Evolutionary conservation across 805 yeast species (phyloP), one percentile per base, ranked within the genome.

Genomic region (Suhomyces vadensis): DNA sequence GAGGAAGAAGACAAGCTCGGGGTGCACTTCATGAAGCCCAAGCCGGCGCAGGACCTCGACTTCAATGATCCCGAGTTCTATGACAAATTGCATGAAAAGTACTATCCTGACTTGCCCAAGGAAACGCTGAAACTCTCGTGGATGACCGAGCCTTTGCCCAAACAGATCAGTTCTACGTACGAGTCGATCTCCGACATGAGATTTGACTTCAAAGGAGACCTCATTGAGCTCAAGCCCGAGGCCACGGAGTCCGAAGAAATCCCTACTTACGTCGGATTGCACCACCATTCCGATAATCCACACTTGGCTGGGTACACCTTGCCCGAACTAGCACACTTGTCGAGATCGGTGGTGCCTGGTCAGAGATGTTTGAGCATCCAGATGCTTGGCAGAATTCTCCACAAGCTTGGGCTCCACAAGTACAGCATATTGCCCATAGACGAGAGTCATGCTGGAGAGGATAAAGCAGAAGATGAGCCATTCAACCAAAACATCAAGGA

Each of bases 281-380:
- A 89, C 57, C 98, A 94, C 61, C 99, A 94, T 63, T 77, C 97
- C 0, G 88, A 85, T 8, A 82, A 85, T 38, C 97, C 98, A 0
- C 82, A 83, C 36, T 71, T 91, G 41, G 96, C 98, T 0, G 99
- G 99, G 0, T 94, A 94, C 62, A 91, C 97, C 0, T 60, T 94
- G 19, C 72, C 79, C 0, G 99, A 94, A 60, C 71, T 94, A 41
- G 84, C 85, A 1, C 94, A 85, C 53, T 74, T 88, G 38, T 69
- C 90, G 4, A 73, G 96, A 50, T 87, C 96, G 1, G 79, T 85
- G 1, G 79, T 85, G 43, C 81, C 95, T 1, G 82, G 95, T 0
- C 99, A 94, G 65, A 72, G 97, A 37, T 81, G 94, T 48, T 76
- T 94, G 9, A 89, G 97, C 6, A 82, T 91, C 25, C 87, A 87